Evolutionary conservation across 192 early-diverging fungal genomes (phyloP).

Genomic region (Rhizoclosmatium globosum): DNA sequence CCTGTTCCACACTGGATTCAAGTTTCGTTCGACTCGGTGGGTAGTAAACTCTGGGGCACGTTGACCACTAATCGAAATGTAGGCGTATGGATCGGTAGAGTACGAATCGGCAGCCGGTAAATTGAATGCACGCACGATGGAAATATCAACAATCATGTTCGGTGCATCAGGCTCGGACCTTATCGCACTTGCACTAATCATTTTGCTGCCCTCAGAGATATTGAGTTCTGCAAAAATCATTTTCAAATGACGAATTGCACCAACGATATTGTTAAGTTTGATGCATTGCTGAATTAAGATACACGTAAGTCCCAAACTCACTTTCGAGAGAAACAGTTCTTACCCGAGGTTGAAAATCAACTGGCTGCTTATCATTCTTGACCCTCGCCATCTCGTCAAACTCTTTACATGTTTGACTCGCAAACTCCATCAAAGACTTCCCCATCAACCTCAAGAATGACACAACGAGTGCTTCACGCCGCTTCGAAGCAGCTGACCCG

Average conservation of each 20-base stretch:
- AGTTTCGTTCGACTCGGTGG: conserved; percentile 35
- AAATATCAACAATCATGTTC: not conserved
- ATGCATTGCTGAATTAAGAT: conserved; percentile 44
- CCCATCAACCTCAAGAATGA: conserved; percentile 70
- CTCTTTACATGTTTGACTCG: conserved; percentile 1
- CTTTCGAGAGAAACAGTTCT: not conserved
- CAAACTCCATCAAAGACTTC: conserved; percentile 12
- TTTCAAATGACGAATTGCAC: conserved; percentile 46
- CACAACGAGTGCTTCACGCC: conserved; percentile 65
- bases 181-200: not conserved
- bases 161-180: not conserved
- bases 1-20: conserved; percentile 61
- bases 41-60: conserved; percentile 13
- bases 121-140: conserved; percentile 41
- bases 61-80: conserved; percentile 27
- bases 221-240: conserved; percentile 42
- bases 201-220: not conserved
- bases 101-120: conserved; percentile 46
- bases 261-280: conserved; percentile 62
- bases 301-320: not conserved
- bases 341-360: not conserved
- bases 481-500: conserved; percentile 55
- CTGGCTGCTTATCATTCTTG: not conserved
- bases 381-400: conserved; percentile 4
- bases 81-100: conserved; percentile 54